Evolutionary conservation across 192 early-diverging fungal genomes (phyloP).

Genomic region (Lunasporangiospora selenospora): DNA sequence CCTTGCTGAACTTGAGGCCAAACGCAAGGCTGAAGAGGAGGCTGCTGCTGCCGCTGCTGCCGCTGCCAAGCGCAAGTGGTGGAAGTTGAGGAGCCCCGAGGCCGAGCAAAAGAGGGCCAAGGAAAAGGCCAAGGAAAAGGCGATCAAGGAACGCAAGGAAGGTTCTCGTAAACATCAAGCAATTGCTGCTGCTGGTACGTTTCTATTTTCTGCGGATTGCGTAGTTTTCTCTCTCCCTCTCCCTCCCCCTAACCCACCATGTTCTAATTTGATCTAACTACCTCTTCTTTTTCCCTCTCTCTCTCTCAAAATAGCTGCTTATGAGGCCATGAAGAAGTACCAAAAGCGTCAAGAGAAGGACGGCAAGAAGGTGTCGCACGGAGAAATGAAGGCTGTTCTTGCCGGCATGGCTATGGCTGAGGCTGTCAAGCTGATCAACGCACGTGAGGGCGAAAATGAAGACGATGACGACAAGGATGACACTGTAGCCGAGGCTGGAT

Average conservation of each 20-base stretch:
- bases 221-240: too few relatives aligned
- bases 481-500: constrained; percentile 42
- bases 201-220: neutral
- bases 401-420: constrained; percentile 54
- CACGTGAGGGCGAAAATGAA: constrained; percentile 34
- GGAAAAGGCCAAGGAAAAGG: constrained; percentile 18
- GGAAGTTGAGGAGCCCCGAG: constrained; percentile 12
- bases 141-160: constrained; percentile 31
- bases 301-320: constrained; percentile 14
- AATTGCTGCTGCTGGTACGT: constrained; percentile 43
- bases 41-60: constrained; percentile 28
- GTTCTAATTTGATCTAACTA: too few relatives aligned
- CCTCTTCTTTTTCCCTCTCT: neutral
- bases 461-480: constrained; percentile 40
- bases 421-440: constrained; percentile 41
- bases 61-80: constrained; percentile 38
- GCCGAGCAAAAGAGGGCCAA: constrained; percentile 26
- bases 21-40: constrained; percentile 25
- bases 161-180: constrained; percentile 30
- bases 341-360: constrained; percentile 34
- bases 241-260: too few relatives aligned
- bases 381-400: constrained; percentile 42
- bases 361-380: constrained; percentile 35
- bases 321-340: constrained; percentile 45
- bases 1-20: constrained; percentile 26